phyloP scores from a whole-genome alignment of 306 rosid genomes.

The Casuarina equisetifolia region DNA sequence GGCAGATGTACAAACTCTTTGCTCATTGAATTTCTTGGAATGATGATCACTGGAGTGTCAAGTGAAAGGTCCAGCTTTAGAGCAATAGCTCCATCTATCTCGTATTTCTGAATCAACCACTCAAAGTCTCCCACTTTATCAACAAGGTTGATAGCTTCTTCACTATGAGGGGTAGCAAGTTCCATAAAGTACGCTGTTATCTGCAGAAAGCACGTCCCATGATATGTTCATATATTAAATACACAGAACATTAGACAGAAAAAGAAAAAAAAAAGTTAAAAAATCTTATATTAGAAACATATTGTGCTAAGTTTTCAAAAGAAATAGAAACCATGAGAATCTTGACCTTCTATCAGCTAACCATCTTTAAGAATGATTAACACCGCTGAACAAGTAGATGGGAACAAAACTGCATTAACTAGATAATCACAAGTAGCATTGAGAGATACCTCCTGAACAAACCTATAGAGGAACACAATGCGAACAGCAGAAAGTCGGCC shows the following conservation, averaged over 20 bases:
- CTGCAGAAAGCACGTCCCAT: constrained; percentile 40
- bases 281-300: not conserved
- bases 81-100: constrained; percentile 93
- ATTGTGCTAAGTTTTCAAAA: not conserved
- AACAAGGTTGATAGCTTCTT: constrained; percentile 91
- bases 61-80: constrained; percentile 92
- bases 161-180: constrained; percentile 83
- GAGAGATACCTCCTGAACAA: constrained; percentile 88
- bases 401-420: not conserved
- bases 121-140: constrained; percentile 99
- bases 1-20: constrained; percentile 68
- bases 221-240: constrained; percentile 2
- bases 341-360: constrained; percentile 19
- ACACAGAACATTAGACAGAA: not conserved
- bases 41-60: constrained; percentile 86
- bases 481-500: constrained; percentile 99
- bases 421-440: constrained; percentile 17
- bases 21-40: constrained; percentile 84
- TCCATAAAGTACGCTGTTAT: constrained; percentile 91
- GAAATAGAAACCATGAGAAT: constrained; percentile 13
- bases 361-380: not conserved
- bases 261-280: too few relatives aligned
- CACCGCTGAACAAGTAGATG: not conserved
- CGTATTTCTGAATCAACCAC: constrained; percentile 92
- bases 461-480: constrained; percentile 88